Conservation (phyloP, 306 rosid species). For the Rosa persica region DNA sequence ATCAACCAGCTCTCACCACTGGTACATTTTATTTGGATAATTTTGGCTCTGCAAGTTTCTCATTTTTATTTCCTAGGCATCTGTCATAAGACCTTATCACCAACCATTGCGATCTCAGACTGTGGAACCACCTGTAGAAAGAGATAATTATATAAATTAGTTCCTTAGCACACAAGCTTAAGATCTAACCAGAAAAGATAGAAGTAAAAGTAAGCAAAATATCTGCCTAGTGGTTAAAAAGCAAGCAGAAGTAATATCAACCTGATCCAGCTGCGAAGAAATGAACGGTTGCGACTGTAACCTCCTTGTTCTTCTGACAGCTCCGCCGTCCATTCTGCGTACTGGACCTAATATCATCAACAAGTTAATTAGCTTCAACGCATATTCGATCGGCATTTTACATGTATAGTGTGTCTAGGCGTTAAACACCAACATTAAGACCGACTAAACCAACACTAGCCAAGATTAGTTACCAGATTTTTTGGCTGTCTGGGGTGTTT, state of each 20-base stretch:
- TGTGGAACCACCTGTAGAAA: background rate
- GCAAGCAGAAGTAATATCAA: background rate
- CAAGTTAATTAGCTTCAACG: background rate
- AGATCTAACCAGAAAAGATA: background rate
- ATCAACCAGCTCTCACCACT: background rate
- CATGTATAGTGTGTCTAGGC: background rate
- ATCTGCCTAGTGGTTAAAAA: background rate
- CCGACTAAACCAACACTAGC: background rate
- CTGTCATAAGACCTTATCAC: background rate
- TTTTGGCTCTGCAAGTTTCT: background rate
- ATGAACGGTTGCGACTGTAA: conserved; percentile 40
- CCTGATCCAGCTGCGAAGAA: conserved; percentile 60
- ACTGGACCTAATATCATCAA: conserved; percentile 19
- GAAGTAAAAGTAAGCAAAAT: background rate
- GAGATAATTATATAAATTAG: background rate
- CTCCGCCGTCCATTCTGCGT: conserved; percentile 26
- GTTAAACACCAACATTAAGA: background rate
- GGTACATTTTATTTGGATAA: background rate
- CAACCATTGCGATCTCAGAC: conserved; percentile 5
- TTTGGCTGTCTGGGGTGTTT: conserved; percentile 25
- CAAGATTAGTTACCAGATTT: conserved; percentile 3
- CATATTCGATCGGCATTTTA: conserved; percentile 21
- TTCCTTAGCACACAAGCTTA: background rate
- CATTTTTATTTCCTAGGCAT: background rate
- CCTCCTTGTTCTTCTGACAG: conserved; percentile 38